Base-by-base conservation (phyloP, 306 rosid genomes). In the Fragaria ananassa region DNA sequence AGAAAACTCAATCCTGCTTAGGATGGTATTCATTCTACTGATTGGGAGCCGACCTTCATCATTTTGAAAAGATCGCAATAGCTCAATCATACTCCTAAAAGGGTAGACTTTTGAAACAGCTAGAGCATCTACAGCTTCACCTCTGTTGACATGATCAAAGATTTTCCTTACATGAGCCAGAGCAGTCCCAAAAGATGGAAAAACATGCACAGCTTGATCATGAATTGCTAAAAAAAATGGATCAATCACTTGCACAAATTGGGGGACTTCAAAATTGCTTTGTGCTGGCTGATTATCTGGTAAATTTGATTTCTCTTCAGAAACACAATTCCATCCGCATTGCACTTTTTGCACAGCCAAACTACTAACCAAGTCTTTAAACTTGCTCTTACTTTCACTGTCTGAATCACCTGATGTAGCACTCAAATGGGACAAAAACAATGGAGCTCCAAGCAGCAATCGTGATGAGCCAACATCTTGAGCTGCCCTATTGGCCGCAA, bases 61-160 rank as follows among this genome's bases (percentile, higher is more conserved):
- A 82, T 86, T 89, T 6, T 83, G 57, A 80, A 86, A 88, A 18
- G 83, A 74, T 70, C 97, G 85, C 56, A 91, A 82, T 81, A 82
- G 87, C 87, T 91, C 97, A 45, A 86, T 88, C 0, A 90, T 92
- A 54, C 85, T 76, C 21, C 88, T 74, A 44, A 91, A 91, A 68
- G 85, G 73, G 85, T 84, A 81, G 8, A 89, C 87, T 83, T 86
- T 92, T 70, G 90, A 87, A 50, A 91, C 77, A 70, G 73, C 77
- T 45, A 25, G 72, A 8, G 67, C 1, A 46, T 89, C 89, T 61
- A 87, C 88, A 78, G 72, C 87, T 76, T 84, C 90, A 34, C 97
- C 96, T 80, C 81, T 86, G 70, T 83, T 86, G 6, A 91, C 87
- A 80, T 72, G 80, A 73, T 76, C 68, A 35, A 87, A 66, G 90